A percentile compares a stretch with the other conserved stretches of the same genome.
phyloP scores from a whole-genome alignment of 257 asterid genomes.

The Ilex aquifolium region DNA sequence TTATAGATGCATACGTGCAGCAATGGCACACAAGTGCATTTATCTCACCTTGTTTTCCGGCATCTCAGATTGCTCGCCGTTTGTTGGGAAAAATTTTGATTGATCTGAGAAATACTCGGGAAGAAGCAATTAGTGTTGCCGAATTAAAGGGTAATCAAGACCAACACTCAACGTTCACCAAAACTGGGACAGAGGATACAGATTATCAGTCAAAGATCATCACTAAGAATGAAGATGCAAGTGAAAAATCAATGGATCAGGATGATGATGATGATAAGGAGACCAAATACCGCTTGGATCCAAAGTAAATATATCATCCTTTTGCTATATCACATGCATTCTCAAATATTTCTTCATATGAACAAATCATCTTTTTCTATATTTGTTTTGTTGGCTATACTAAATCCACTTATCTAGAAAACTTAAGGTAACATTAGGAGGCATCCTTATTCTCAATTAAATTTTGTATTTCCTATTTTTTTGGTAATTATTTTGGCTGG shows the following conservation, averaged over 20 bases:
- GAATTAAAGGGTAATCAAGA: conserved; percentile 69
- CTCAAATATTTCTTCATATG: too few species aligned
- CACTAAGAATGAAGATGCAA: conserved; percentile 40
- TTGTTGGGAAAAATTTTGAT: conserved; percentile 82
- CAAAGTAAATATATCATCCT: conserved; percentile 42
- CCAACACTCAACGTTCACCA: conserved; percentile 22
- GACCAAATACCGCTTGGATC: conserved; percentile 84
- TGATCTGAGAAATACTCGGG: conserved; percentile 80
- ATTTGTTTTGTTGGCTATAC: too few species aligned
- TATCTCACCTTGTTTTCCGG: neutral
- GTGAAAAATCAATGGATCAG: conserved; percentile 78
- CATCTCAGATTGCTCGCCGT: conserved; percentile 82
- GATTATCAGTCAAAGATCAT: conserved; percentile 41
- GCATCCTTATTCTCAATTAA: too few species aligned
- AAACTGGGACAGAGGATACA: conserved; percentile 47
- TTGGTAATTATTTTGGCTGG: conserved; percentile 16
- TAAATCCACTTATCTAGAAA: too few species aligned
- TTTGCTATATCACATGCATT: neutral
- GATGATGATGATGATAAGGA: conserved; percentile 85
- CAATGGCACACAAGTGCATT: too few species aligned
- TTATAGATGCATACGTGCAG: too few species aligned
- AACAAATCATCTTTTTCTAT: too few species aligned
- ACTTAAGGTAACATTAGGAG: too few species aligned
- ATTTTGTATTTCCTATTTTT: neutral
- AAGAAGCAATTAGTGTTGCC: conserved; percentile 83